Base-by-base conservation (phyloP, 805 yeast genomes). In the Kodamaea kaohsiungensis region DNA sequence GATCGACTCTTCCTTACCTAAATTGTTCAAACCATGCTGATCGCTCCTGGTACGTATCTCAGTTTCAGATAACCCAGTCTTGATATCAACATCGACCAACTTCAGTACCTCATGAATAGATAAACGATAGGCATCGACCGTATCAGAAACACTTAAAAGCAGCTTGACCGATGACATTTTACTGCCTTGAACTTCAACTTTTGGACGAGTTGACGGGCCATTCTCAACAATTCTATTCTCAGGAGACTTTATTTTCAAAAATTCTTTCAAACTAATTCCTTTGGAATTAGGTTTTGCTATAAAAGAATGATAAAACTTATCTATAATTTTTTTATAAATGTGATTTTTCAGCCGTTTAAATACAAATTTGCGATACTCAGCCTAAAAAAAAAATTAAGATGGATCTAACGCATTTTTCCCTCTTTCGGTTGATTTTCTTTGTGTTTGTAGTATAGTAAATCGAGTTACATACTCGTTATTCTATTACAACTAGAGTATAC, bases 1-100 rank as follows among this genome's bases (percentile, higher is more conserved):
- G 53, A 72, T 68, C 38, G 59, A 61, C 4, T 65, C 67, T 35
- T 59, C 72, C 17, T 65, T 68, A 7, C 76, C 76, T 33, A 72
- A 61, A 35, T 54, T 61, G 54, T 71, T 72, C 30, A 46, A 27
- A n/a, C 63, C 63, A 43, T 49, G 39, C 35, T 17, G 15, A 13
- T 17, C 22, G 9, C 16, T 25, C 8, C 30, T 33, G 7, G 35
- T 48, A 17, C 40, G 13, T 19, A 54, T 56, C 43, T 49, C 47
- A 17, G 48, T 18, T 8, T 55, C 56, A 5, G 51, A 4, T 10
- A 57, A 49, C 25, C 72, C 72, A 5, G 13, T 19, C 2, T 51
- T 38, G 8, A 59, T n/a, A 52, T 60, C 56, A 15, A 59, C 56
- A 9, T 55, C 48, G 27, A 60, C 62, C 25, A 52, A 39, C 15